Evolutionary conservation across 2,329 filamentous ascomycete species (phyloP).

Genomic region (Aureobasidium sp.): DNA sequence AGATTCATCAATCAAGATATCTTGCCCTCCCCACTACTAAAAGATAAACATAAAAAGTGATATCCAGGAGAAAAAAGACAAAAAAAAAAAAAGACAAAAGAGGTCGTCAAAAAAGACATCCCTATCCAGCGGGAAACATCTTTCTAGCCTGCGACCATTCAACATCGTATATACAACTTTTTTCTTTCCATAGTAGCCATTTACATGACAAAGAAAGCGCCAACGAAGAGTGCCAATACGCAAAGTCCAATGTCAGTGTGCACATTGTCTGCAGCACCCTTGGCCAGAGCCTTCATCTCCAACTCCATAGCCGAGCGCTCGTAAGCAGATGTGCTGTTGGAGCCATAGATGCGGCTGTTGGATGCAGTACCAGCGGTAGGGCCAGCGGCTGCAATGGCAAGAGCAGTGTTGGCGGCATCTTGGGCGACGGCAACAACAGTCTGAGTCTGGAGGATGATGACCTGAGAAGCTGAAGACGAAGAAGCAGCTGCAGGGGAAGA

Average conservation of each 20-base stretch:
- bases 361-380: not conserved
- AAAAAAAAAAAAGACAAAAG: not conserved
- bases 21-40: not conserved
- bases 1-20: not conserved
- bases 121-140: not conserved
- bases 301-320: not conserved
- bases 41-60: not conserved
- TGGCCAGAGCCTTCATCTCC: not conserved
- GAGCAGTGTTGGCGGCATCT: not conserved
- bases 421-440: not conserved
- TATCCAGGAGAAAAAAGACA: not conserved
- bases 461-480: not conserved
- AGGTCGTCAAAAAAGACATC: not conserved
- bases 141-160: not conserved
- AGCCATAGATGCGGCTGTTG: not conserved
- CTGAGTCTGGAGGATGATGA: not conserved
- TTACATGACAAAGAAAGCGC: conserved; percentile 7
- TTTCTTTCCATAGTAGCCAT: not conserved
- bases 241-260: conserved; percentile 2
- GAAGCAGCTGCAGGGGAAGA: not conserved
- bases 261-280: not conserved
- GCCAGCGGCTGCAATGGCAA: not conserved
- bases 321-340: not conserved
- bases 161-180: not conserved
- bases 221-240: not conserved